Percentiles rank a stretch among this genome's conserved stretches.
phyloP scores from a whole-genome alignment of 1,139 yeast species.

The Suhomyces chickasaworum region DNA sequence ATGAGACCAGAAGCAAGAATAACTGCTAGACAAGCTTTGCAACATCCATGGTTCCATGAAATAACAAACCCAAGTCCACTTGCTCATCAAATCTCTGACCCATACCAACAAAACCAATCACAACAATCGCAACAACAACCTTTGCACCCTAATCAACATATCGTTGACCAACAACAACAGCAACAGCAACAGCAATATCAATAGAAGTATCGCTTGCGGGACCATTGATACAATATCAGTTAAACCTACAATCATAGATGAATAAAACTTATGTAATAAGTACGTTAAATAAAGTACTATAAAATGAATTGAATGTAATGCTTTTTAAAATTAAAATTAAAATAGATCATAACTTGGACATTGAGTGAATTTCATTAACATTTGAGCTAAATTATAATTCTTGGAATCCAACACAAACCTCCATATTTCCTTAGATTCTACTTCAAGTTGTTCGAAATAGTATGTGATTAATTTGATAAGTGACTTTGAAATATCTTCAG shows the following conservation, averaged over 20 bases:
- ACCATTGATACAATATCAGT: neutral
- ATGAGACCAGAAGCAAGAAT: slow-evolving; percentile 91
- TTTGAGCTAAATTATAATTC: slow-evolving; percentile 21
- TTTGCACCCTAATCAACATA: slow-evolving; percentile 15
- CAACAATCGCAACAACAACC: slow-evolving; percentile 20
- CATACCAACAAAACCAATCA: slow-evolving; percentile 37
- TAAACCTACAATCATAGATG: neutral
- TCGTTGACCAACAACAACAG: too few relatives aligned
- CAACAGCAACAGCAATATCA: slow-evolving; percentile 16
- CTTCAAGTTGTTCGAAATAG: slow-evolving; percentile 15
- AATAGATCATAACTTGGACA: slow-evolving; percentile 16
- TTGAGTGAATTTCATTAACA: slow-evolving; percentile 23
- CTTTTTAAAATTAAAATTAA: neutral
- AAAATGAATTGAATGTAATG: slow-evolving; percentile 1
- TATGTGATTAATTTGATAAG: slow-evolving; percentile 15
- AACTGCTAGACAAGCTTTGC: slow-evolving; percentile 88
- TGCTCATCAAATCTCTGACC: slow-evolving; percentile 39
- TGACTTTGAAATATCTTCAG: slow-evolving; percentile 16
- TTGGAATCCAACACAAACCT: slow-evolving; percentile 21
- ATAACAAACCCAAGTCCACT: slow-evolving; percentile 50
- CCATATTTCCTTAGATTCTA: slow-evolving; percentile 22
- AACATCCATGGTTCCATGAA: slow-evolving; percentile 95
- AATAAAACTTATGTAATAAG: neutral
- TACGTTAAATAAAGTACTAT: neutral
- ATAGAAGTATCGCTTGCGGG: neutral